phyloP scores from a whole-genome alignment of 2,329 filamentous ascomycete genomes.

The Bisporella sp. region DNA sequence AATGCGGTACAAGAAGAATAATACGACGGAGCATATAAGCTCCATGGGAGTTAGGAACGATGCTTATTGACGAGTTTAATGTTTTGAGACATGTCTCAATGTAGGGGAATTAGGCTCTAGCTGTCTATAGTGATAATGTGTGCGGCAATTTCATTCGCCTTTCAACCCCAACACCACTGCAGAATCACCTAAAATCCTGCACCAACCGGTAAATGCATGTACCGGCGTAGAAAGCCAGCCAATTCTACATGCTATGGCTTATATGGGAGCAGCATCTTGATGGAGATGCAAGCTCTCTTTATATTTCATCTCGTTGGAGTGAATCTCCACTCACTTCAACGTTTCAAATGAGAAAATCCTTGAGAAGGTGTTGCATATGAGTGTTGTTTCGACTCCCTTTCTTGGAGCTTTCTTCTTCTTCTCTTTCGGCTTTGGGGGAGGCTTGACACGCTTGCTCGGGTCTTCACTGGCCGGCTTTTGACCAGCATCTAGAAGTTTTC shows the following conservation, averaged over 20 bases:
- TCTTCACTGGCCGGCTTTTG: conserved; percentile 32
- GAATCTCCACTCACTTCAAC: conserved; percentile 6
- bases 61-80: too few relatives aligned
- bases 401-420: conserved; percentile 29
- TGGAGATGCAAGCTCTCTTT: background rate
- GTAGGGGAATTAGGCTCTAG: too few relatives aligned
- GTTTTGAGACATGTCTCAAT: too few relatives aligned
- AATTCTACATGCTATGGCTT: too few relatives aligned
- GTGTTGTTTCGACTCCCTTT: conserved; percentile 28
- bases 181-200: too few relatives aligned
- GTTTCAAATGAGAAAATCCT: conserved; percentile 24
- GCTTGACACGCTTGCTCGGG: conserved; percentile 29
- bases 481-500: conserved; percentile 31
- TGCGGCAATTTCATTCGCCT: too few relatives aligned
- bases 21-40: too few relatives aligned
- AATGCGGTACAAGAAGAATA: too few relatives aligned
- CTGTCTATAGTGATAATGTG: too few relatives aligned
- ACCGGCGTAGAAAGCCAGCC: too few relatives aligned
- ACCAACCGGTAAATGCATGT: conserved; percentile 4
- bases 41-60: too few relatives aligned
- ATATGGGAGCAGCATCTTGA: background rate
- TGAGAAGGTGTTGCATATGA: conserved; percentile 28
- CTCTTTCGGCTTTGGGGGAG: conserved; percentile 28
- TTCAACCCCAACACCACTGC: too few relatives aligned
- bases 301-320: conserved; percentile 7